A percentile compares a stretch with the other conserved stretches of the same genome.
Evolutionary conservation across 1,284 basidiomycete species (phyloP).

Genomic region (Agroathelia rolfsii): DNA sequence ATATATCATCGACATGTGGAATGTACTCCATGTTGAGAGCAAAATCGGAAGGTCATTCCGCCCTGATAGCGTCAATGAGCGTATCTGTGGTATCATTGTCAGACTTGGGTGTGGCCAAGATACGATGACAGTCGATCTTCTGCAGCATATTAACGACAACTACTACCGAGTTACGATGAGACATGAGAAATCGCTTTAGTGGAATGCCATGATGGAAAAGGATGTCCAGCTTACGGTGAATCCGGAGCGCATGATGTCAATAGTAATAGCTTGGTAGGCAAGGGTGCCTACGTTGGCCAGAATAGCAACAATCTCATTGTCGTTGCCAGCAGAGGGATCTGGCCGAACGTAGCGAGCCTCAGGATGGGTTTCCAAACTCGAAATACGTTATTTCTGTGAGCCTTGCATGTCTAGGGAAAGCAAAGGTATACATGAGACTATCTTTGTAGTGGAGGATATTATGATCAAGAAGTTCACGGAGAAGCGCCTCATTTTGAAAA

Average conservation of each 20-base stretch:
- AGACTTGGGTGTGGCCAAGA: conserved; percentile 21
- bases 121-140: conserved; percentile 19
- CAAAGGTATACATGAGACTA: conserved; percentile 14
- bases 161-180: conserved; percentile 21
- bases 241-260: conserved; percentile 22
- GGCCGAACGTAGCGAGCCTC: conserved; percentile 20
- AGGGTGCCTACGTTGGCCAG: conserved; percentile 25
- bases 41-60: conserved; percentile 11
- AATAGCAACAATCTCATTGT: conserved; percentile 22
- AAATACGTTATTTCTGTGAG: conserved; percentile 16
- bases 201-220: no score
- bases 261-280: conserved; percentile 20
- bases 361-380: conserved; percentile 24
- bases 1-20: conserved; percentile 19
- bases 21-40: conserved; percentile 17
- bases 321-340: conserved; percentile 12
- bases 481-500: no score
- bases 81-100: conserved; percentile 14
- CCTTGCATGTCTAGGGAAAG: conserved; percentile 5
- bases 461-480: conserved; percentile 17
- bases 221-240: conserved; percentile 18
- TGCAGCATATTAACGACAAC: conserved; percentile 22
- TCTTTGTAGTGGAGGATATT: conserved; percentile 13
- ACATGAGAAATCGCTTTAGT: conserved; percentile 24
- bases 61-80: conserved; percentile 18